These are phyloP conservation scores for Entomortierella lignicola DNA, from an alignment of 192 early-diverging fungal species.

Conservation along the genomic window DNA sequence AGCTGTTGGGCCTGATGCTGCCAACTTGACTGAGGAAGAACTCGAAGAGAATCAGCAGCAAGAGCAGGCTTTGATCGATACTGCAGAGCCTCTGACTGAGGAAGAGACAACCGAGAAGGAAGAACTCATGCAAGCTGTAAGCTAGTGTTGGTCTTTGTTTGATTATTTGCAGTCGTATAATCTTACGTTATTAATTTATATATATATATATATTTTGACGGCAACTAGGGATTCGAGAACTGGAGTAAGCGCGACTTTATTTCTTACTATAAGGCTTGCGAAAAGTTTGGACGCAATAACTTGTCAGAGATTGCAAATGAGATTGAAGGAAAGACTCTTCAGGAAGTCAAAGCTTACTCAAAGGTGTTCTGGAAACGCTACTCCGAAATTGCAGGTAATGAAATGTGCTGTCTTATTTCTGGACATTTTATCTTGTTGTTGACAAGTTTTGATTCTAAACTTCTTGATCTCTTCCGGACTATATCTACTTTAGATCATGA, in stretches of 20 bases:
- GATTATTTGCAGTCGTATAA: background rate
- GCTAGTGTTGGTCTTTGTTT: background rate
- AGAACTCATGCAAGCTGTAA: constrained; percentile 39
- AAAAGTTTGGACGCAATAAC: constrained; percentile 83
- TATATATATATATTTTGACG: too few species aligned
- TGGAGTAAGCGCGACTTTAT: constrained; percentile 95
- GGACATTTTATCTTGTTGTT: background rate
- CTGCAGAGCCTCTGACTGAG: constrained; percentile 89
- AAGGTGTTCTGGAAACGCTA: constrained; percentile 91
- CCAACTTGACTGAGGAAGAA: constrained; percentile 60
- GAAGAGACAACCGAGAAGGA: constrained; percentile 88
- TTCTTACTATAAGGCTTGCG: constrained; percentile 86
- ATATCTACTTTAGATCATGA: constrained; percentile 74
- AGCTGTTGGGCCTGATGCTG: constrained; percentile 38
- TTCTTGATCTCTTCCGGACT: background rate
- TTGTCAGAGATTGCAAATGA: constrained; percentile 82
- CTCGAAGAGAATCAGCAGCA: constrained; percentile 73
- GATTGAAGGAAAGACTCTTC: constrained; percentile 92
- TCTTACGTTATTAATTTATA: background rate
- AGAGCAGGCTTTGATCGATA: constrained; percentile 89
- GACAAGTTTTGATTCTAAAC: background rate
- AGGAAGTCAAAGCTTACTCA: constrained; percentile 87
- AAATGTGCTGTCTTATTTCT: background rate
- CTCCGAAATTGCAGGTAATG: constrained; percentile 80
- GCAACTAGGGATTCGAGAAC: constrained; percentile 81